Evolutionary conservation across 352 stramenopile genomes (phyloP), one percentile per base, ranked within the genome.

Genomic region (Globisporangium lucens): DNA sequence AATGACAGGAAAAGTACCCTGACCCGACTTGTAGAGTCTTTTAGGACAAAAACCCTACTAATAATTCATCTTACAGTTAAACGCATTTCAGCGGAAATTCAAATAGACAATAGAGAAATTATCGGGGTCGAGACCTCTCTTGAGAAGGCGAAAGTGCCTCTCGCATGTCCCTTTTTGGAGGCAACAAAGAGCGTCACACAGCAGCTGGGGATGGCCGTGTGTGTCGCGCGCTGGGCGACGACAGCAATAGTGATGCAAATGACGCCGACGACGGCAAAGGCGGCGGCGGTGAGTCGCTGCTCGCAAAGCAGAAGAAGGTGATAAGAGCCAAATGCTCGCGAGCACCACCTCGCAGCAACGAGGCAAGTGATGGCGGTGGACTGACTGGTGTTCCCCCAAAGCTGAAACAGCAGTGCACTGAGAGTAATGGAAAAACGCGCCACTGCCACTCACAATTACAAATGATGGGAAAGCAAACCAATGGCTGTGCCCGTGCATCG

Each of bases 271-370:
- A 5, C 3, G 29, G 3, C 15, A 17, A 17, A 33, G 30, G 30
- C 10, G 55, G 30, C 4, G 56, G 27, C 36, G 35, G 24, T 17
- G 72, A 73, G 56, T 76, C 78, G 64, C 57, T 89, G 56, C 60
- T 91, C 52, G 70, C 73, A 49, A 89, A 87, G 65, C 80, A 87
- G 61, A 81, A 76, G 61, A 81, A 75, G 64, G 76, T 75, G 27
- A 67, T 68, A 12, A 71, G 66, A 0, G 80, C 53, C 33, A 87
- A 83, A 56, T 73, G 73, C 68, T 24, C 73, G 10, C 73, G 75
- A 1, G 30, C 17, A 3, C 56, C 69, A 53, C 24, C 72, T 22
- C 75, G 69, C 7, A 24, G 20, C 4, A 4, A 30, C 27, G 33
- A 27, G 66, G 33, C 8, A 9, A 17, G 12, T 20, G 66, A n/a